Evolutionary conservation across 129 eudicot species (phyloP), one percentile per base, ranked within the genome.

Genomic region (Escallonia rubra): DNA sequence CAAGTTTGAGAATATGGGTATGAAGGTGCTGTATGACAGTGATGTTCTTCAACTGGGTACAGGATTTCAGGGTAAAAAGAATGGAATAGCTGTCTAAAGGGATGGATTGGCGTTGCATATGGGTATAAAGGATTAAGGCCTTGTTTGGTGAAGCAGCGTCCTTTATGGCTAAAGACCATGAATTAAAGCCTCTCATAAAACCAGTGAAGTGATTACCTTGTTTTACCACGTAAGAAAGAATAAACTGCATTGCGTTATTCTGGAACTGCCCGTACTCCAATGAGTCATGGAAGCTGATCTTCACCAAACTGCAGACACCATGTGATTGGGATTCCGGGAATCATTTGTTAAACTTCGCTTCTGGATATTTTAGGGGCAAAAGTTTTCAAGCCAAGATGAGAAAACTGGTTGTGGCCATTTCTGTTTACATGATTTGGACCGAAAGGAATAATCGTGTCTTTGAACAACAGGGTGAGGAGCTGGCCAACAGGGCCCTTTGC

Each of bases 1-100:
- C 91, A 15, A 75, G 78, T 72, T 88, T 82, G 7, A 64, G 39
- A 9, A 82, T 59, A 71, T 84, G 88, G 80, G 90, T 79, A 50
- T 84, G 91, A 46, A 88, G 81, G 72, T 84, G 88, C 63, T 63
- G 76, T 4, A 82, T 63, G 4, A 69, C 42, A 57, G 83, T 55
- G 45, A 62, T 81, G 54, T 64, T 64, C 10, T 64, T 57, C 45
- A 82, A 68, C 44, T 69, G 78, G 78, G 86, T 74, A 50, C 71
- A 79, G 0, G 96, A 64, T 84, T 75, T 64, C 45, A 88, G 73
- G 6, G 96, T 69, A 72, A 72, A 72, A 54, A 88, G 84, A 67
- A 88, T 41, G 41, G 88, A 72, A 58, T 64, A 85, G 67, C 70
- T 71, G 58, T 88, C 86, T 0, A 72, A 56, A 43, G 78, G 42